These are phyloP conservation scores for Globisporangium camurandrum DNA, from an alignment of 352 stramenopile genomes.

Conservation along the genomic window DNA sequence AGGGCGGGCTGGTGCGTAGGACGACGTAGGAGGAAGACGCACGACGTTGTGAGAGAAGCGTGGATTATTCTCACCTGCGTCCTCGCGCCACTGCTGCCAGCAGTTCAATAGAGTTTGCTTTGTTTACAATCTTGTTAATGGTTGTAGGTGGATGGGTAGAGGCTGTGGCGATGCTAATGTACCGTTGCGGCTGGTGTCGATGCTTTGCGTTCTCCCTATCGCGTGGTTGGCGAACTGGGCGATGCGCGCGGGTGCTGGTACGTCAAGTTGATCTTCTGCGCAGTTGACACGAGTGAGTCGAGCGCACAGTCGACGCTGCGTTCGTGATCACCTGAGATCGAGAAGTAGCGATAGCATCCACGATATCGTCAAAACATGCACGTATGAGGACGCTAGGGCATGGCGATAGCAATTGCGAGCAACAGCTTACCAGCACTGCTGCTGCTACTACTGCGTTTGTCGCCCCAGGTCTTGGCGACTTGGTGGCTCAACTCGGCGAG, in stretches of 20 bases:
- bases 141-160: background rate
- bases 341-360: constrained; percentile 1
- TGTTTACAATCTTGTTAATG: constrained; percentile 5
- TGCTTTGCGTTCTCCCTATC: too few relatives aligned
- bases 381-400: too few relatives aligned
- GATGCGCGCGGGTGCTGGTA: constrained; percentile 19
- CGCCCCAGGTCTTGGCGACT: constrained; percentile 27
- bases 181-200: too few relatives aligned
- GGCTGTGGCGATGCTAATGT: too few relatives aligned
- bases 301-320: constrained; percentile 42
- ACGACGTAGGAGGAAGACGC: too few relatives aligned
- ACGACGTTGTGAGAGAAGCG: too few relatives aligned
- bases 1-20: too few relatives aligned
- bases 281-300: constrained; percentile 51
- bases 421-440: background rate
- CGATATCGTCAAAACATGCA: background rate
- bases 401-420: too few relatives aligned
- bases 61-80: too few relatives aligned
- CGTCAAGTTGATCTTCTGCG: constrained; percentile 47
- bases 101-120: constrained; percentile 17
- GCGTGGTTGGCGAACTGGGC: background rate
- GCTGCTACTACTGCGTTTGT: constrained; percentile 17
- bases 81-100: too few relatives aligned
- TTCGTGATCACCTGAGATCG: too few relatives aligned
- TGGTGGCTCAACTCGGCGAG: constrained; percentile 52